Evolutionary conservation across 345 rosid species (phyloP).

Genomic region (Xanthoceras sorbifolium): DNA sequence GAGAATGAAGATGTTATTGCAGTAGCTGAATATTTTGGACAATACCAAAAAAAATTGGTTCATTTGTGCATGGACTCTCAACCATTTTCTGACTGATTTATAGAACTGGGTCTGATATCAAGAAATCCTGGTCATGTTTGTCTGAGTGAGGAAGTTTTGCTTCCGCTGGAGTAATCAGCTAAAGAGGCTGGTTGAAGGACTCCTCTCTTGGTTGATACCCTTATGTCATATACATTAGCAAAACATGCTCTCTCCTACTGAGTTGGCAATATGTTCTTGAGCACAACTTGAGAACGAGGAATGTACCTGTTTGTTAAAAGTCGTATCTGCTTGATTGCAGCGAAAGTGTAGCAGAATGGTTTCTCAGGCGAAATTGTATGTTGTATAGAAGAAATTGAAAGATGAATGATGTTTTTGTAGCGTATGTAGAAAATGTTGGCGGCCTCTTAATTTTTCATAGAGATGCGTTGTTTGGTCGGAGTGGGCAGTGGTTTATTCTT

Average conservation of each 20-base stretch:
- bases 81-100: conserved; percentile 62
- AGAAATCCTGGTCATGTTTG: not conserved
- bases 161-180: not conserved
- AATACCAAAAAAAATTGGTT: conserved; percentile 87
- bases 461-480: not conserved
- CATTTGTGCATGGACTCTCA: conserved; percentile 91
- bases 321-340: not conserved
- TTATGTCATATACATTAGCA: not conserved
- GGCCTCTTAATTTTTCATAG: not conserved
- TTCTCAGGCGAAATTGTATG: not conserved
- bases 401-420: not conserved
- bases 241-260: not conserved
- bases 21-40: conserved; percentile 77
- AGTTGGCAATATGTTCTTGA: not conserved
- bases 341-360: not conserved
- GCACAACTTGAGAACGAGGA: not conserved
- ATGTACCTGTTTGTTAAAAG: not conserved
- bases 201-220: not conserved
- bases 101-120: not conserved
- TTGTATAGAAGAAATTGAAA: not conserved
- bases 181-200: not conserved
- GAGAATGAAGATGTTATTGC: conserved; percentile 77
- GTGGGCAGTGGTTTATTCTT: not conserved
- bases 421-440: not conserved
- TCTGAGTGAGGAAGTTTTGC: not conserved